A percentile compares a stretch with the other conserved stretches of the same genome.
phyloP scores from a whole-genome alignment of 2,329 filamentous ascomycete species.

The Fusarium nematophilum region DNA sequence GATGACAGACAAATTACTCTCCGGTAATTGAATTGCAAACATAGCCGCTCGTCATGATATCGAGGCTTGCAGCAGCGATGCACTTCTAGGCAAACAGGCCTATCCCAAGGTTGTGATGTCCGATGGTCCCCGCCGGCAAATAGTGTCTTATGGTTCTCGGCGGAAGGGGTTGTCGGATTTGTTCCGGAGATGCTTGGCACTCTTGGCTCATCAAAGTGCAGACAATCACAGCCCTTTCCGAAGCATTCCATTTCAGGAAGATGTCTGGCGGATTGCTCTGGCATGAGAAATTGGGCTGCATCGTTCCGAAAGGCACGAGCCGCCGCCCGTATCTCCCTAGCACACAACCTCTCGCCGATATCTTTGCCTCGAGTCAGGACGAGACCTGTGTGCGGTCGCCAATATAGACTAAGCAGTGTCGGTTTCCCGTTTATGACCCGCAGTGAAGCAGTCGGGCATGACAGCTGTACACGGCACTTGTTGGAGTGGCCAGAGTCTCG shows the following conservation, averaged over 20 bases:
- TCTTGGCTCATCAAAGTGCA: background rate
- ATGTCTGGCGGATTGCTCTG: background rate
- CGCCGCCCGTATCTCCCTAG: background rate
- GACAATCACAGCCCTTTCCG: background rate
- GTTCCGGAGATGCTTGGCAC: background rate
- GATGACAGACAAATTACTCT: background rate
- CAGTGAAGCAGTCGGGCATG: background rate
- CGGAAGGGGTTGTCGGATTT: too few species aligned
- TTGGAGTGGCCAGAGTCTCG: background rate
- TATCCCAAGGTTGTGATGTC: too few species aligned
- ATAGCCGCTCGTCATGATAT: background rate
- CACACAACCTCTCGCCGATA: background rate
- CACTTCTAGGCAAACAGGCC: too few species aligned
- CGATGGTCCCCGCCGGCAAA: too few species aligned
- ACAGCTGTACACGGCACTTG: background rate
- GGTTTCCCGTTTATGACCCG: too few species aligned
- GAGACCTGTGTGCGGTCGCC: background rate
- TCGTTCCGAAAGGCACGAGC: background rate
- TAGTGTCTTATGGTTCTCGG: too few species aligned
- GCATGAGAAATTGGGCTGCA: background rate
- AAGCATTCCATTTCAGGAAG: slow-evolving; percentile 4
- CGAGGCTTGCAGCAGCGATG: too few species aligned
- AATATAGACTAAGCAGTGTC: too few species aligned
- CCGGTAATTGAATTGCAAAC: background rate
- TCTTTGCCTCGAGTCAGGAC: background rate